A percentile compares a stretch with the other conserved stretches of the same genome.
phyloP scores from a whole-genome alignment of 306 rosid genomes.

The Casuarina glauca region DNA sequence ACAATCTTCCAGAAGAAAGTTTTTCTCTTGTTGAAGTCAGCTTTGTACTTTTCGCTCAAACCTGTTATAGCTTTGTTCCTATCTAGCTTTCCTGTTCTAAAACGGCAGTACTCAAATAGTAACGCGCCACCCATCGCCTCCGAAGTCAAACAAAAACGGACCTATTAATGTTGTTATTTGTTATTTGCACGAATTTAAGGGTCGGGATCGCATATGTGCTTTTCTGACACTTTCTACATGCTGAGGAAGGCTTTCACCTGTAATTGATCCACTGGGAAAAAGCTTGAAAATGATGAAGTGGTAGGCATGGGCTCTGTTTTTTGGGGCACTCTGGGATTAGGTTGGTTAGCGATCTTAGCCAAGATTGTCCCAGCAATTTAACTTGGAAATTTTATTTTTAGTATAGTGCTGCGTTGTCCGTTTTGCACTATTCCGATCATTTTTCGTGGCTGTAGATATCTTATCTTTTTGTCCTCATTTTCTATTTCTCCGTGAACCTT shows the following conservation, averaged over 20 bases:
- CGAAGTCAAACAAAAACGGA: too few relatives aligned
- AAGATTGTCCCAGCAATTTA: background rate
- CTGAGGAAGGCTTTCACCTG: background rate
- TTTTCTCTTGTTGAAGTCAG: background rate
- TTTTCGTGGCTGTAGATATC: background rate
- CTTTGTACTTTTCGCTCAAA: background rate
- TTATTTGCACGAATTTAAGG: background rate
- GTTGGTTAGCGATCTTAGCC: background rate
- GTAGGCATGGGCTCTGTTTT: background rate
- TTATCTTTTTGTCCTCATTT: background rate
- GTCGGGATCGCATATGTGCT: background rate
- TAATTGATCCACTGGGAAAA: background rate
- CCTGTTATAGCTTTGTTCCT: background rate
- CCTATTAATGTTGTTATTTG: background rate
- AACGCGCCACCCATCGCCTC: background rate
- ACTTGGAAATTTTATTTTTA: background rate
- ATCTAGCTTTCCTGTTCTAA: background rate
- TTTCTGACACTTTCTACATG: background rate
- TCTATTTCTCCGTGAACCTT: background rate
- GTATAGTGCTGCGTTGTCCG: background rate
- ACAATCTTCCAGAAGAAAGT: background rate
- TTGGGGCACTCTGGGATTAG: background rate
- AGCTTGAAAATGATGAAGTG: background rate
- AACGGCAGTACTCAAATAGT: background rate
- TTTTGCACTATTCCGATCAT: background rate